These are phyloP conservation scores for Elaeagnus macrophylla DNA, from an alignment of 306 rosid species.

Conservation along the genomic window DNA sequence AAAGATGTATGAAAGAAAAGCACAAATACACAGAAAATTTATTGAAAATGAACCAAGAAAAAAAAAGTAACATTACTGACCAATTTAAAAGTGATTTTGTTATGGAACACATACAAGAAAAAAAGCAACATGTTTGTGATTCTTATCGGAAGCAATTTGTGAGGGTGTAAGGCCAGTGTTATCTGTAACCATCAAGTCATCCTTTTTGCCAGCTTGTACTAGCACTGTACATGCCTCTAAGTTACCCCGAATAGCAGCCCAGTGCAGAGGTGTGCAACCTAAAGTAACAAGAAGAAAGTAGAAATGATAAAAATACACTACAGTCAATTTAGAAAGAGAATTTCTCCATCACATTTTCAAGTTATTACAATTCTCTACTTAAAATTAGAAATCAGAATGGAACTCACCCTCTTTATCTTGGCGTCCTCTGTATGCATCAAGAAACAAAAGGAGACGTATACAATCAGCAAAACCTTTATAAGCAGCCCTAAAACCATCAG, in stretches of 20 bases:
- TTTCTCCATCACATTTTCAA: conserved; percentile 16
- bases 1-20: background rate
- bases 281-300: conserved; percentile 17
- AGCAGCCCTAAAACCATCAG: conserved; percentile 75
- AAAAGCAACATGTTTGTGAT: conserved; percentile 97
- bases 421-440: conserved; percentile 79
- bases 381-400: conserved; percentile 5
- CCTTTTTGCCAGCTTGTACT: conserved; percentile 97
- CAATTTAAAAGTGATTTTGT: conserved; percentile 30
- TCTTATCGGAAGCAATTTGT: conserved; percentile 92
- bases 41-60: background rate
- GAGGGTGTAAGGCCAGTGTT: conserved; percentile 97
- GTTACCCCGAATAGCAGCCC: conserved; percentile 97
- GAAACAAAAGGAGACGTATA: conserved; percentile 83
- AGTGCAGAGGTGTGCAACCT: conserved; percentile 98
- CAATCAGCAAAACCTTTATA: conserved; percentile 97
- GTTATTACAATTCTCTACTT: background rate
- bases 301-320: conserved; percentile 8
- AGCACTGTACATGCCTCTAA: conserved; percentile 96
- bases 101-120: conserved; percentile 86
- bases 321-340: background rate
- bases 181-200: conserved; percentile 82
- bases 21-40: background rate
- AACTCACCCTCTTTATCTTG: conserved; percentile 93
- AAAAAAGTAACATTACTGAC: conserved; percentile 25